A percentile compares a stretch with the other conserved stretches of the same genome.
These are phyloP conservation scores for Stagonosporopsis chrysanthemi DNA, from an alignment of 2,329 filamentous ascomycete species.

Conservation along the genomic window DNA sequence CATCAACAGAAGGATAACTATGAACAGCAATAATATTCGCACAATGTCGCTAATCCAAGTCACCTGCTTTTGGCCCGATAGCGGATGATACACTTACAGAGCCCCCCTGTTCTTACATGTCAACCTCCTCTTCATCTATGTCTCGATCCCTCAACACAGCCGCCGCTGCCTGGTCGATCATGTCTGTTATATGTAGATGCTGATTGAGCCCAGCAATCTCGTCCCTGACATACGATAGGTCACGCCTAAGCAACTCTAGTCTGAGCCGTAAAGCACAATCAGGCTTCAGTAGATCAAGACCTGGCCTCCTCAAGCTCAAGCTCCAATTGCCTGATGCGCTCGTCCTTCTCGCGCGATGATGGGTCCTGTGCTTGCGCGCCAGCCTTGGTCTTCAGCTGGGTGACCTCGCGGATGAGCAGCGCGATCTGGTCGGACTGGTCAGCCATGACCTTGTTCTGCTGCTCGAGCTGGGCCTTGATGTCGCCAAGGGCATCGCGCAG, in stretches of 20 bases:
- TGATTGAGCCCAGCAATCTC: slow-evolving; percentile 14
- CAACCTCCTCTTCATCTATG: slow-evolving; percentile 11
- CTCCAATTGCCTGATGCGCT: slow-evolving; percentile 51
- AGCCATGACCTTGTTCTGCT: slow-evolving; percentile 78
- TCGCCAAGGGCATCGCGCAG: slow-evolving; percentile 73
- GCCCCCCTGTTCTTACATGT: slow-evolving; percentile 15
- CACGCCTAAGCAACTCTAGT: neutral
- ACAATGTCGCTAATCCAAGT: slow-evolving; percentile 23
- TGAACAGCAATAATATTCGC: slow-evolving; percentile 14
- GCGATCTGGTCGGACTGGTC: slow-evolving; percentile 80
- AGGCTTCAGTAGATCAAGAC: slow-evolving; percentile 35
- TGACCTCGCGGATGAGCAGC: slow-evolving; percentile 67
- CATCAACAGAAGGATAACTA: neutral
- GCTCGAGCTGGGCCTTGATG: slow-evolving; percentile 79
- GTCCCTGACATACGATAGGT: slow-evolving; percentile 12
- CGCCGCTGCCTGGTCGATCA: slow-evolving; percentile 7
- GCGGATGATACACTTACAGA: slow-evolving; percentile 21
- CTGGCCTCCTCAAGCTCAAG: slow-evolving; percentile 52
- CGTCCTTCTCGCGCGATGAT: slow-evolving; percentile 50
- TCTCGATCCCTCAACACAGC: slow-evolving; percentile 9
- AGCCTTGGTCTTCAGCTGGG: slow-evolving; percentile 76
- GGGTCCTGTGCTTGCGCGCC: slow-evolving; percentile 47
- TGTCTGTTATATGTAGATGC: slow-evolving; percentile 13
- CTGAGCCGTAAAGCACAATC: neutral
- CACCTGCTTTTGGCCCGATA: slow-evolving; percentile 20